Conservation (phyloP, 1,139 yeast genomes). For the Saccharomycopsis crataegensis region DNA sequence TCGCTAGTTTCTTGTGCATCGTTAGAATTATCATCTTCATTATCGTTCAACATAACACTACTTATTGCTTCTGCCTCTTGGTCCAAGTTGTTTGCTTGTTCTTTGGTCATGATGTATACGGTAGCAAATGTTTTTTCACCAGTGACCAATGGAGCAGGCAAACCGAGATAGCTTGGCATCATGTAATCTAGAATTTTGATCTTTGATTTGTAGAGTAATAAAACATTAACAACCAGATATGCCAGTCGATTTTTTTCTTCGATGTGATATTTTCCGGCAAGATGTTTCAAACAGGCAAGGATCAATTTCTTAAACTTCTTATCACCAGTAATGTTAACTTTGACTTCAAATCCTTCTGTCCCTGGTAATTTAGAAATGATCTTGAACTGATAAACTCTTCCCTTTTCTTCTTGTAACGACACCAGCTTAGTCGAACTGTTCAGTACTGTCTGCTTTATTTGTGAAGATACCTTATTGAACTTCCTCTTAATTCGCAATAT, state of each 20-base stretch:
- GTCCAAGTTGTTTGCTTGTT: conserved; percentile 10
- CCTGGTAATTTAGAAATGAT: conserved; percentile 25
- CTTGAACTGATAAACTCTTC: conserved; percentile 19
- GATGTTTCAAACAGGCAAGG: conserved; percentile 19
- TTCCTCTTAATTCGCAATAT: not conserved
- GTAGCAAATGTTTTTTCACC: conserved; percentile 18
- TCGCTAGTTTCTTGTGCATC: conserved; percentile 16
- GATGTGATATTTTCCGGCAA: conserved; percentile 9
- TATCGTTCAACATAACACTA: conserved; percentile 18
- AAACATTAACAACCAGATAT: conserved; percentile 20
- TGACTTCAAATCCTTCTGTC: conserved; percentile 18
- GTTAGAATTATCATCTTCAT: conserved; percentile 15
- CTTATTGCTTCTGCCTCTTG: not conserved
- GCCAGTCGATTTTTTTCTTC: not conserved
- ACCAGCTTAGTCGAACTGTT: not conserved
- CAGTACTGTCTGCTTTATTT: not conserved
- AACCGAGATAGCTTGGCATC: conserved; percentile 22
- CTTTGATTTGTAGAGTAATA: conserved; percentile 22
- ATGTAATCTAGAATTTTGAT: conserved; percentile 22
- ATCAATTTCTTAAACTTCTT: conserved; percentile 22
- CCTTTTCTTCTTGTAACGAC: not conserved
- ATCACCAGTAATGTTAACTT: conserved; percentile 21
- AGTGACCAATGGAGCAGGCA: conserved; percentile 16
- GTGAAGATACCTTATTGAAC: conserved; percentile 2
- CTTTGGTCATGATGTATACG: conserved; percentile 23